Conservation (phyloP, 768 basidiomycete species). For the Lentinula edodes region DNA sequence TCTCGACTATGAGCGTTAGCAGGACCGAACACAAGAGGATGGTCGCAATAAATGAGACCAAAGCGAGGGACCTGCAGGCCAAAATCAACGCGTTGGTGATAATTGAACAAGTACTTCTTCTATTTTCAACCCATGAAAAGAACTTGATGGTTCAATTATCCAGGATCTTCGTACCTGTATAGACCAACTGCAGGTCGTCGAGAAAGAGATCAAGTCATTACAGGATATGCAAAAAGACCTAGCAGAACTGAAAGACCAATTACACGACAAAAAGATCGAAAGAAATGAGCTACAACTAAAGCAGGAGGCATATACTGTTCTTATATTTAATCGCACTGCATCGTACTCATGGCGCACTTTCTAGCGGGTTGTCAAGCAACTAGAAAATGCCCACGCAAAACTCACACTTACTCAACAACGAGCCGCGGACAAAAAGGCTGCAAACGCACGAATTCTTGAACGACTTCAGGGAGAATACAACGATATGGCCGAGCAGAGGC, state of each 20-base stretch:
- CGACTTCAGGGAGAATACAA: conserved; percentile 75
- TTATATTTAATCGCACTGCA: background rate
- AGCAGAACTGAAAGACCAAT: conserved; percentile 58
- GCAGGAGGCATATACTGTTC: conserved; percentile 47
- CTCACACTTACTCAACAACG: conserved; percentile 73
- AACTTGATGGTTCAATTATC: background rate
- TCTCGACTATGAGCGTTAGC: conserved; percentile 65
- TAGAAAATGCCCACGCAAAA: conserved; percentile 78
- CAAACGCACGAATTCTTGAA: conserved; percentile 71
- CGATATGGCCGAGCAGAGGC: conserved; percentile 68
- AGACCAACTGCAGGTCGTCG: conserved; percentile 72
- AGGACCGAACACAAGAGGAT: conserved; percentile 68
- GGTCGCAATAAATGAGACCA: conserved; percentile 60
- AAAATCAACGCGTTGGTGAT: conserved; percentile 66
- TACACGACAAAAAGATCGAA: conserved; percentile 73
- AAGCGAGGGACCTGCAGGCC: conserved; percentile 70
- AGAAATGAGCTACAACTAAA: conserved; percentile 60
- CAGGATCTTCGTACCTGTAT: conserved; percentile 69
- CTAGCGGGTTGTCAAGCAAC: conserved; percentile 78
- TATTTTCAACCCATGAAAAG: background rate
- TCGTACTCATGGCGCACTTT: background rate
- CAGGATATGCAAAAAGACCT: conserved; percentile 64
- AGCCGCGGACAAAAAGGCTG: conserved; percentile 71
- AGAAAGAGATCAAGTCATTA: conserved; percentile 60
- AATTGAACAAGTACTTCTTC: conserved; percentile 62